A percentile compares a stretch with the other conserved stretches of the same genome.
These are phyloP conservation scores for Parachaetomium inaequale DNA, from an alignment of 495 filamentous ascomycete species.

Conservation along the genomic window DNA sequence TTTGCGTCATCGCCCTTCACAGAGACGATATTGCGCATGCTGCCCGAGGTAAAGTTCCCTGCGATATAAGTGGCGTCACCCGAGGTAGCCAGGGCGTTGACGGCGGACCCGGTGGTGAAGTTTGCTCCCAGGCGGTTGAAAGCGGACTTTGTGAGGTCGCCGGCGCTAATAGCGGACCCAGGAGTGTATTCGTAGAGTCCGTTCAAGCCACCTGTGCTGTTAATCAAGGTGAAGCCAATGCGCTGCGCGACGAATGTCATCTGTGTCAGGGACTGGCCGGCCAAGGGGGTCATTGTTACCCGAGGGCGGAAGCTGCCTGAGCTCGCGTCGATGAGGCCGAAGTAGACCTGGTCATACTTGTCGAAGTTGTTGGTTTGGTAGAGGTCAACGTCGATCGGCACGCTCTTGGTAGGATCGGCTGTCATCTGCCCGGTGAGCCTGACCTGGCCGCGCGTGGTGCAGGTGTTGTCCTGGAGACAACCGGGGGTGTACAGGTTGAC, in stretches of 20 bases:
- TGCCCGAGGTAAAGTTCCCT: conserved; percentile 74
- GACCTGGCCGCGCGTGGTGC: conserved; percentile 68
- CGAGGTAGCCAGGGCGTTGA: conserved; percentile 59
- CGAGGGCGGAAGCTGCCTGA: conserved; percentile 71
- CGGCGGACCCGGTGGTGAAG: conserved; percentile 59
- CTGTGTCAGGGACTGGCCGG: conserved; percentile 57
- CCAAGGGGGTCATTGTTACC: conserved; percentile 69
- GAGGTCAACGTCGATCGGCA: conserved; percentile 50
- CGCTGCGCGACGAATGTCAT: conserved; percentile 81
- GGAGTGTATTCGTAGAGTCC: conserved; percentile 90
- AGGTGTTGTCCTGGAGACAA: conserved; percentile 75
- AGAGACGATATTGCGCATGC: conserved; percentile 69
- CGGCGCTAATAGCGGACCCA: conserved; percentile 51
- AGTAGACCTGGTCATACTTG: conserved; percentile 90
- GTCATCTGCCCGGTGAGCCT: conserved; percentile 72
- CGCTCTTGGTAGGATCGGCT: conserved; percentile 43
- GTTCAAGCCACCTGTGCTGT: conserved; percentile 71
- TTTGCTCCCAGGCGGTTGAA: conserved; percentile 69
- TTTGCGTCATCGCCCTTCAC: conserved; percentile 61
- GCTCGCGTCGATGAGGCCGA: conserved; percentile 74
- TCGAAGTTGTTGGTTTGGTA: conserved; percentile 91
- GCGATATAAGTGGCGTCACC: conserved; percentile 67
- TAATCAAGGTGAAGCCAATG: conserved; percentile 70
- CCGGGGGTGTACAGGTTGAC: conserved; percentile 89
- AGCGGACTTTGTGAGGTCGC: conserved; percentile 64